Conservation (phyloP, 1,284 basidiomycete genomes). For the Tilletiaria anomala region DNA sequence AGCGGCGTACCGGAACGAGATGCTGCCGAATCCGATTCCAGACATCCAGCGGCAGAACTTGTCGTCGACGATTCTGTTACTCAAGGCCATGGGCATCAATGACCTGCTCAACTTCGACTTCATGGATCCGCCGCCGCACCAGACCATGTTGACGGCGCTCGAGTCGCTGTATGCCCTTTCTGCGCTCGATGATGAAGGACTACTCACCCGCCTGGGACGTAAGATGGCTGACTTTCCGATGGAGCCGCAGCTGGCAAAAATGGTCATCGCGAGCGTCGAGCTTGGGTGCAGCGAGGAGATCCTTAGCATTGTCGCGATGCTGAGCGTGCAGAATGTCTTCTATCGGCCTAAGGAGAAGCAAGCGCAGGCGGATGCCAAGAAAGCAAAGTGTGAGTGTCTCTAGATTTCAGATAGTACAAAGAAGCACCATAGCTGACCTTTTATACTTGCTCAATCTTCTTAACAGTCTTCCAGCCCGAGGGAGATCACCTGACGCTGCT, state of each 20-base stretch:
- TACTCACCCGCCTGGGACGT: conserved; percentile 78
- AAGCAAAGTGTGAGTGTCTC: conserved; percentile 53
- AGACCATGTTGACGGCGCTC: conserved; percentile 84
- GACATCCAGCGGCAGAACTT: conserved; percentile 95
- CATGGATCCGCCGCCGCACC: conserved; percentile 95
- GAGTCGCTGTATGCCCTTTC: conserved; percentile 88
- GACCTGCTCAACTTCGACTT: conserved; percentile 96
- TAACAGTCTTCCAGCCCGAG: conserved; percentile 54
- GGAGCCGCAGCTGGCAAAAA: conserved; percentile 83
- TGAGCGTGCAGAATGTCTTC: conserved; percentile 89
- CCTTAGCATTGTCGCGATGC: conserved; percentile 89
- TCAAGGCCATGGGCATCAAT: conserved; percentile 99
- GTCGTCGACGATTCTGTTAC: conserved; percentile 76
- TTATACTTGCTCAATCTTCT: not conserved
- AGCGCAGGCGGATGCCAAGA: conserved; percentile 94
- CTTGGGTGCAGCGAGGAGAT: conserved; percentile 90
- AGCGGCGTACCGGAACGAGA: conserved; percentile 93
- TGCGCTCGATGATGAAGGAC: conserved; percentile 88
- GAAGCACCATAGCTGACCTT: not conserved
- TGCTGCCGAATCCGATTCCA: conserved; percentile 92
- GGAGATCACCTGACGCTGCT: conserved; percentile 89
- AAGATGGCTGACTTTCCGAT: conserved; percentile 99
- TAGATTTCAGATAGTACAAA: not conserved
- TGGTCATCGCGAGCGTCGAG: conserved; percentile 87
- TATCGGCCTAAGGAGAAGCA: conserved; percentile 98